Evolutionary conservation across 2,329 filamentous ascomycete species (phyloP), one percentile per base, ranked within the genome.

Genomic region (Xylaria sp.): DNA sequence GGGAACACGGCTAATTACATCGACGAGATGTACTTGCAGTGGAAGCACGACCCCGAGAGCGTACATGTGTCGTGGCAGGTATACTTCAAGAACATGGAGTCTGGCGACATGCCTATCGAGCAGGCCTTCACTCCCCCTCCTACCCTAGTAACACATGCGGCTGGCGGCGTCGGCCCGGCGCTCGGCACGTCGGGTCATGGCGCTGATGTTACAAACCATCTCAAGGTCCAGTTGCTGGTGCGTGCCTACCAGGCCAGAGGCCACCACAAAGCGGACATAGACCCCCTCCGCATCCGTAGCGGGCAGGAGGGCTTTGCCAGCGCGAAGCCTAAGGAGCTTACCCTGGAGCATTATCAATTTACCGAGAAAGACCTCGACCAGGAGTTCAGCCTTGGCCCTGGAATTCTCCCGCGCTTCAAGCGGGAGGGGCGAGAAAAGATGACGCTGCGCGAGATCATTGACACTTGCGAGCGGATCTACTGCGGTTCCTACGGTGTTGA

Each of bases 1-100:
- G 96, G 96, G 75, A 98, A 93, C 86, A 96, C 95, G 70, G 96
- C 96, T 83, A 98, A 97, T 86, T 99, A 99, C 85, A 94, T 99
- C 81, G 96, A 99, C 82, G 96, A 98, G 86, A 99, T 99, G 96
- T 99, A 99, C 84, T 86, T 98, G 85, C 91, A 94, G 81, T 99
- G 96, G 96, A 97, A 95, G 84, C 87, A 92, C 73, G 94, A 99
- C 77, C 94, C 96, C 62, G 88, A 90, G 77, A 97, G 93, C 80
- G 96, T 99, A 69, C 96, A 99, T 83, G 88, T 97, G 77, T 99
- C 96, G 81, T 99, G 96, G 96, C 95, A 97, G 85, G 91, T 97
- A 80, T 99, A 99, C 88, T 99, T 99, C 89, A 93, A 91, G 85
- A 99, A 99, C 85, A 98, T 99, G 92, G 96, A 99, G 86, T 92